Evolutionary conservation across 2,329 filamentous ascomycete species (phyloP), one percentile per base, ranked within the genome.

Genomic region (Biscogniauxia sp.): DNA sequence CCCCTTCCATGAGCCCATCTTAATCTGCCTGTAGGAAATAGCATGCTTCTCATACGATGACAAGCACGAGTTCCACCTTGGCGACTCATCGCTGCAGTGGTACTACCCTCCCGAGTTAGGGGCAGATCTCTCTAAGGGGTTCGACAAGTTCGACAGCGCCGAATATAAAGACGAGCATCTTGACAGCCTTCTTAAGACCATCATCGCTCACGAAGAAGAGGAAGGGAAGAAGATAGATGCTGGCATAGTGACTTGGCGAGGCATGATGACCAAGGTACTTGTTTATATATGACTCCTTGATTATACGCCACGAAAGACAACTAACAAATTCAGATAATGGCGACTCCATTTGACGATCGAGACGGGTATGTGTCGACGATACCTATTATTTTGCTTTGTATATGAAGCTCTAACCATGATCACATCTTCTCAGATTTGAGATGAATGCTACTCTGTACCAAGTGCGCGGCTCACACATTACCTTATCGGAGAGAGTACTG

Each of bases 181-280:
- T 3, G 91, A 96, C 71, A 89, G 90, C 62, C 79, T 99, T 28
- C 80, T 99, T 20, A 88, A 86, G 62, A 89, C 93, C 0, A 86
- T 99, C 53, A 80, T 87, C 54, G 83, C 84, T 25, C 82, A 91
- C 66, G 95, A 98, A 76, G 81, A 88, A 73, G 81, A 87, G 66
- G 85, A 83, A 0, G 84, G 85, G 2, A 82, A 85, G 69, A 88
- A 84, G 71, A 87, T 89, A 32, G 88, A 93, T 63, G 89, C 90
- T 1, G 87, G 96, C 68, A 74, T 98, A 53, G 83, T 98, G 56
- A 98, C 94, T 1, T 99, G 94, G 94, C 83, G 95, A 70, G 95
- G 95, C 45, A 97, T 98, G 92, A 93, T 99, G 89, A 98, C 95
- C 64, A 99, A 97, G 83, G 92, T 93, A n/a, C 45, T 26, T 32